Percentiles rank a stretch among this genome's conserved stretches.
phyloP scores from a whole-genome alignment of 208 protist genomes.

The Crithidia brevicula region DNA sequence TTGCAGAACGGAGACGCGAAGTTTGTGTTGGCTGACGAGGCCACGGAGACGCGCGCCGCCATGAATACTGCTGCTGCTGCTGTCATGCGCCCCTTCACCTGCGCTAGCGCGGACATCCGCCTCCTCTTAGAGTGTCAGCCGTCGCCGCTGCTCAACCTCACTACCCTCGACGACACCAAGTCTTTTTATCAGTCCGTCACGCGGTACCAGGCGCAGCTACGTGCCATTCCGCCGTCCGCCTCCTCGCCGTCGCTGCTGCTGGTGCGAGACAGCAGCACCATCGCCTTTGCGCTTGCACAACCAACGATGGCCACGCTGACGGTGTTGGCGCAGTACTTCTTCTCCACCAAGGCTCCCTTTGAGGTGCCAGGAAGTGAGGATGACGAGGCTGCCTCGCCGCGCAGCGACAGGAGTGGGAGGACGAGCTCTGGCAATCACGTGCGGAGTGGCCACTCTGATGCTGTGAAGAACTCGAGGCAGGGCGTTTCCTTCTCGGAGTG shows the following conservation, averaged over 20 bases:
- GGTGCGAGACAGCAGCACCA: conserved; percentile 27
- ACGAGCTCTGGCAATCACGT: too few relatives aligned
- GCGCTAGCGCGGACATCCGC: conserved; percentile 18
- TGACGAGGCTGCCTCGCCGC: not conserved
- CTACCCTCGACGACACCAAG: conserved; percentile 17
- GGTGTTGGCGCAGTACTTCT: conserved; percentile 56
- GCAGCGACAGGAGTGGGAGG: too few relatives aligned
- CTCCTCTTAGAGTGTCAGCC: conserved; percentile 31
- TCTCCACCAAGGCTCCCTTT: conserved; percentile 26
- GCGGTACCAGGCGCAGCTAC: conserved; percentile 30
- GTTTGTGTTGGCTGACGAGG: conserved; percentile 5
- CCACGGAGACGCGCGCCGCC: not conserved
- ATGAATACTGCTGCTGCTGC: conserved; percentile 5
- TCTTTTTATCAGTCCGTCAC: conserved; percentile 18
- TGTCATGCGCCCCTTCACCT: not conserved
- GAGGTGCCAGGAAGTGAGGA: not conserved
- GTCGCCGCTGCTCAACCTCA: conserved; percentile 21
- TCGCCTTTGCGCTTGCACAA: conserved; percentile 42
- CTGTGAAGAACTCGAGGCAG: not conserved
- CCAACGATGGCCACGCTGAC: conserved; percentile 52
- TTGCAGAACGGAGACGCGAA: conserved; percentile 17
- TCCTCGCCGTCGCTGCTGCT: conserved; percentile 27
- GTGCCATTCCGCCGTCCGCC: conserved; percentile 10
- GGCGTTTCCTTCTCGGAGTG: conserved; percentile 15
- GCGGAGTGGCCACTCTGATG: not conserved